Evolutionary conservation across 106 monocot species (phyloP).

Genomic region (Apostasia shenzhenica): DNA sequence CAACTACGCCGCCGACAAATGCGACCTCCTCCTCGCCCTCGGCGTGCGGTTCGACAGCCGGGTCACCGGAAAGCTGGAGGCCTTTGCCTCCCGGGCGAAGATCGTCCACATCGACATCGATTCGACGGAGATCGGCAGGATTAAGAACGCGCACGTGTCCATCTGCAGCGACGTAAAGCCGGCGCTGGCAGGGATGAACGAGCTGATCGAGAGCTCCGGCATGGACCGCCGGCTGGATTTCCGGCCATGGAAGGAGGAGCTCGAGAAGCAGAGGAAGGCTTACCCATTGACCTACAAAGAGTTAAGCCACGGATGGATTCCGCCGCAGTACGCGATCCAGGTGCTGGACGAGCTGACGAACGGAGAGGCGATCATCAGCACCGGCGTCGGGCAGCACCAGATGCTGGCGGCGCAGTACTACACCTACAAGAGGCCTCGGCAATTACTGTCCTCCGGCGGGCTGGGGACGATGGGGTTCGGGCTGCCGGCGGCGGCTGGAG

Average conservation of each 20-base stretch:
- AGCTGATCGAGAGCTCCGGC: conserved; percentile 12
- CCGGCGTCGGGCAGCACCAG: conserved; percentile 68
- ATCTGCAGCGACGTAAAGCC: conserved; percentile 45
- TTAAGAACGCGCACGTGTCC: conserved; percentile 53
- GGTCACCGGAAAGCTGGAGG: conserved; percentile 54
- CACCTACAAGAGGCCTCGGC: conserved; percentile 32
- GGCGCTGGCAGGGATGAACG: conserved; percentile 35
- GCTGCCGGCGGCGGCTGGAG: conserved; percentile 52
- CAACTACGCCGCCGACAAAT: conserved; percentile 46
- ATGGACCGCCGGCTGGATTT: conserved; percentile 23
- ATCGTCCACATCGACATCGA: conserved; percentile 70
- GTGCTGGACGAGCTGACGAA: conserved; percentile 40
- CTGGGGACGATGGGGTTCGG: conserved; percentile 68
- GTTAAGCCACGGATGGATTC: conserved; percentile 30
- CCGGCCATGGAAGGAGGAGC: conserved; percentile 39
- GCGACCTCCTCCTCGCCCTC: conserved; percentile 56
- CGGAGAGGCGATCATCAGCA: conserved; percentile 46
- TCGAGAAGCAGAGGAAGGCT: conserved; percentile 29
- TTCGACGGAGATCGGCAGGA: conserved; percentile 61
- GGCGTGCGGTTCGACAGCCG: conserved; percentile 61
- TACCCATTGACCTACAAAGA: conserved; percentile 35
- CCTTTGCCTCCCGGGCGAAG: conserved; percentile 51
- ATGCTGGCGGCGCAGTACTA: conserved; percentile 76
- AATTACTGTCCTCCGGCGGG: conserved; percentile 50
- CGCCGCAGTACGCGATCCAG: conserved; percentile 56